Base-by-base conservation (phyloP, 2,329 filamentous ascomycete species). In the Alternaria sp. region DNA sequence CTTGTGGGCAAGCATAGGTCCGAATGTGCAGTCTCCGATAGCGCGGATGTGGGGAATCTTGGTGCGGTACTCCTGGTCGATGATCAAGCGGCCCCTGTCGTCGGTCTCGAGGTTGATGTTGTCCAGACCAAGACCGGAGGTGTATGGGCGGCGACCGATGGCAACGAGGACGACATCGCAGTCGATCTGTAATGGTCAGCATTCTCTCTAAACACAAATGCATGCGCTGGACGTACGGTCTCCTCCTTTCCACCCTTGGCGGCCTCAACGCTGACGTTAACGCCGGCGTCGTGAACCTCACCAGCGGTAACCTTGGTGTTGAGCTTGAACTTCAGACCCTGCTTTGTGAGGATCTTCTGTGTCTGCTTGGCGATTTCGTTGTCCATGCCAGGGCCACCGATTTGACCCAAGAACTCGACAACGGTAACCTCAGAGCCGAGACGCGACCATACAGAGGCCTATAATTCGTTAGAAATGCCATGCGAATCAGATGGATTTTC, bases 1-100 rank as follows among this genome's bases (percentile, higher is more conserved):
- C 88, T 99, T 99, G 88, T 99, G 96, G 58, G 96, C 96, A 77
- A 99, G 90, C 96, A 99, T 99, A 77, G 94, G 94, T 10, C 96
- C 96, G 81, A 99, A 99, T 50, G 96, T 99, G 79, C 89, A 92
- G 82, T 98, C 96, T 78, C 96, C 96, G 71, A 98, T 91, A 76
- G 95, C 96, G 75, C 96, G 94, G 81, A 99, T 97, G 85, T 99
- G 96, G 51, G 94, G 92, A 72, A 96, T 85, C 86, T 97, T 98
- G 78, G 96, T 99, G 83, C 96, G 93, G 88, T 97, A 99, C 84
- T 99, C 95, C 74, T 94, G 93, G 86, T 99, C 96, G 80, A 99
- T 97, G 75, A 99, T 92, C 67, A 99, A 87, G 75, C 96, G 93
- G 78, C 96, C 96, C 73, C 92, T 91, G 79, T 98, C 94, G 80